phyloP scores from a whole-genome alignment of 129 eudicot species.

The Escallonia herrerae region DNA sequence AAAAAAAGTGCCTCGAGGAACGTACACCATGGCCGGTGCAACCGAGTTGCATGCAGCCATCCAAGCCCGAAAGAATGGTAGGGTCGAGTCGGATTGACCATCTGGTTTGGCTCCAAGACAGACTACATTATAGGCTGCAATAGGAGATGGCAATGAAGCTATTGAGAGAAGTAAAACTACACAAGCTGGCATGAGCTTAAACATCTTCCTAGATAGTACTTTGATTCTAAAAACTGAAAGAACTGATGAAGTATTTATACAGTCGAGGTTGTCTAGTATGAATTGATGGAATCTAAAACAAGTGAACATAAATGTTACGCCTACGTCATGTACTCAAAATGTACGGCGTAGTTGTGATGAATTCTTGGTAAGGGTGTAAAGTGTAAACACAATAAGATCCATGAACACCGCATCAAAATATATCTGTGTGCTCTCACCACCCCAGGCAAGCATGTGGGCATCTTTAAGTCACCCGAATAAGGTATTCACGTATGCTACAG shows the following conservation, averaged over 20 bases:
- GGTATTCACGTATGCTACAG: too few relatives aligned
- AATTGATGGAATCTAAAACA: background rate
- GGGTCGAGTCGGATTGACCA: slow-evolving; percentile 46
- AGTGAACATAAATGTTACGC: background rate
- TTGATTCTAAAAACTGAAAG: background rate
- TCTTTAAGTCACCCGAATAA: too few relatives aligned
- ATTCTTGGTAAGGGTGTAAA: too few relatives aligned
- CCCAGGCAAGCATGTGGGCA: too few relatives aligned
- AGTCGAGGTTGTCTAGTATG: background rate
- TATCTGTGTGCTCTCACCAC: too few relatives aligned
- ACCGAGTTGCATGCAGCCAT: slow-evolving; percentile 35
- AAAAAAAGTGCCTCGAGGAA: slow-evolving; percentile 50
- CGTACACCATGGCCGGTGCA: slow-evolving; percentile 28
- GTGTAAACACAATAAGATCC: too few relatives aligned
- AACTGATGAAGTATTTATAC: background rate
- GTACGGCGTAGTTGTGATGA: background rate
- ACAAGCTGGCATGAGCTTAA: background rate
- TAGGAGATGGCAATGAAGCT: slow-evolving; percentile 3
- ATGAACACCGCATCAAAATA: too few relatives aligned
- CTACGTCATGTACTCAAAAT: background rate
- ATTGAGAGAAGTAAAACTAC: background rate
- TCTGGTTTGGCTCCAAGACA: slow-evolving; percentile 47
- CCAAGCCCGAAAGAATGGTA: slow-evolving; percentile 44
- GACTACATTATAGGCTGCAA: slow-evolving; percentile 57
- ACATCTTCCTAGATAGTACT: background rate